Evolutionary conservation across 2,329 filamentous ascomycete genomes (phyloP).

Genomic region (Xylariaceae sp.): DNA sequence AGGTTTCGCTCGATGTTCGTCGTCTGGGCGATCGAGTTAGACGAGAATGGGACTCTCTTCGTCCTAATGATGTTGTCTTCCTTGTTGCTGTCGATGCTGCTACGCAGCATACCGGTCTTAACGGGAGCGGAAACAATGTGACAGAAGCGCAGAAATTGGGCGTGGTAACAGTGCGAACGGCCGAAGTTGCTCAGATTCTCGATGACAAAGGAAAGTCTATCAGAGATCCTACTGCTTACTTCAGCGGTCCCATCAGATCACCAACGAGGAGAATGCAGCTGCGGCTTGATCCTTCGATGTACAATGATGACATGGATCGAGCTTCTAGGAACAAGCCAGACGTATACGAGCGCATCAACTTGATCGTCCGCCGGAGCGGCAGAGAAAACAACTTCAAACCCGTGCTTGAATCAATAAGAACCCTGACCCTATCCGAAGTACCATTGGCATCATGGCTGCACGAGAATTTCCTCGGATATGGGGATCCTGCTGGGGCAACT

Average conservation of each 20-base stretch:
- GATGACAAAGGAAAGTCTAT: constrained; percentile 80
- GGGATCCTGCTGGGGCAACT: constrained; percentile 82
- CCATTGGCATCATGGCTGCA: constrained; percentile 89
- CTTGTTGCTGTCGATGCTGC: constrained; percentile 71
- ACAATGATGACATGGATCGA: constrained; percentile 71
- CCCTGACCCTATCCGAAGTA: constrained; percentile 78
- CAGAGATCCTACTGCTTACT: constrained; percentile 59
- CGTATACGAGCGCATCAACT: constrained; percentile 80
- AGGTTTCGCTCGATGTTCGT: constrained; percentile 80
- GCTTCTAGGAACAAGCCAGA: constrained; percentile 67
- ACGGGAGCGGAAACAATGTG: constrained; percentile 47
- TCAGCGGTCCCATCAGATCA: constrained; percentile 61
- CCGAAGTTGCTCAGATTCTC: constrained; percentile 80
- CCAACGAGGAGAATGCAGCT: constrained; percentile 70
- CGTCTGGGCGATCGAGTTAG: constrained; percentile 73
- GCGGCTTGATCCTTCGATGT: constrained; percentile 75
- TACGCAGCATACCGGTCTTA: constrained; percentile 49
- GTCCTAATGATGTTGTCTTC: constrained; percentile 86
- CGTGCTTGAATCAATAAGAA: constrained; percentile 86
- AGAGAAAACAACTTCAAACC: constrained; percentile 97
- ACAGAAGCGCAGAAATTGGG: constrained; percentile 61
- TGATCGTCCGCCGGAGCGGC: constrained; percentile 77
- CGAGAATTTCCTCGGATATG: constrained; percentile 96
- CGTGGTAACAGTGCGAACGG: constrained; percentile 70
- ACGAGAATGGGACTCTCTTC: constrained; percentile 85